Conservation (phyloP, 2,329 filamentous ascomycete species). For the Aaosphaeria arxii region DNA sequence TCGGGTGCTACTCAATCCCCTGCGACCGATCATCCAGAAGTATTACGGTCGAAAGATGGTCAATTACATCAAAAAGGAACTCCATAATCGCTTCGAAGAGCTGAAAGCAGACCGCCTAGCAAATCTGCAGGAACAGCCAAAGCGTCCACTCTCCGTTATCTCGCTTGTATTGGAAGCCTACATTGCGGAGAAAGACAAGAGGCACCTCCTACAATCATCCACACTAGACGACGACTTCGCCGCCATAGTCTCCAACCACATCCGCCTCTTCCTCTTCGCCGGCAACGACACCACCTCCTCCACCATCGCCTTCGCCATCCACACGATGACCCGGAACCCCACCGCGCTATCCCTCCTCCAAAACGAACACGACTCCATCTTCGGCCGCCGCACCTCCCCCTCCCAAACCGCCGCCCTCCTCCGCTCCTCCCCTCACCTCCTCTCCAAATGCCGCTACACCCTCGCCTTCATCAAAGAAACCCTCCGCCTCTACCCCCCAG, state of each 20-base stretch:
- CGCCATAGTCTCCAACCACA: slow-evolving; percentile 7
- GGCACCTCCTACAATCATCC: no score
- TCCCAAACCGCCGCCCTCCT: background rate
- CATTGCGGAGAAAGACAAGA: background rate
- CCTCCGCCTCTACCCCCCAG: slow-evolving; percentile 25
- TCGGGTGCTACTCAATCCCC: background rate
- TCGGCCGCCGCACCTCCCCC: slow-evolving; percentile 8
- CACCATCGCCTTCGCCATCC: slow-evolving; percentile 20
- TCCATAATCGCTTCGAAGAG: slow-evolving; percentile 5
- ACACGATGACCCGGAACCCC: slow-evolving; percentile 18
- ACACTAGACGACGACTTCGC: no score
- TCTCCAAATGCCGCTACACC: slow-evolving; percentile 22
- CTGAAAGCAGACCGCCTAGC: background rate
- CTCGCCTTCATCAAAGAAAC: slow-evolving; percentile 31
- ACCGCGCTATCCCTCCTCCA: slow-evolving; percentile 11
- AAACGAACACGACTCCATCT: slow-evolving; percentile 22
- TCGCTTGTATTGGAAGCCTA: no score
- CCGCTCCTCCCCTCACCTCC: slow-evolving; percentile 5
- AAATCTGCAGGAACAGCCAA: background rate
- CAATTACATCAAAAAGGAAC: slow-evolving; percentile 3
- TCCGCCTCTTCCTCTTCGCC: slow-evolving; percentile 28
- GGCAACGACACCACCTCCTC: slow-evolving; percentile 28
- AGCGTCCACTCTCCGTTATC: slow-evolving; percentile 5
- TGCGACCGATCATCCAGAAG: slow-evolving; percentile 1
- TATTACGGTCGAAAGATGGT: slow-evolving; percentile 3